Evolutionary conservation across 306 rosid species (phyloP), one percentile per base, ranked within the genome.

Genomic region (Fagus sylvatica): DNA sequence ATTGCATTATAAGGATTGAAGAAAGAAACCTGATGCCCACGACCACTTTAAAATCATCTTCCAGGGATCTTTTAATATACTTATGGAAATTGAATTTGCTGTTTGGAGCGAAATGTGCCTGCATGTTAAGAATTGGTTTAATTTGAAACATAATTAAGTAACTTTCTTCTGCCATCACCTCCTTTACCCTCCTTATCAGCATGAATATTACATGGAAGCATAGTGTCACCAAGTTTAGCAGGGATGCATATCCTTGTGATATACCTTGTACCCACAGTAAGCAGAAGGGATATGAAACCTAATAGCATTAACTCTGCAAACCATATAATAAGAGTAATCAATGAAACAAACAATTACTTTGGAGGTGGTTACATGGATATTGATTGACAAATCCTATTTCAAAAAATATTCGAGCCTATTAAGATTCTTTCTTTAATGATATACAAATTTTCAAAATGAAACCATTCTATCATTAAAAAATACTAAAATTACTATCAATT

Each of bases 31-130:
- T 90, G 72, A 88, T 85, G 9, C 95, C 93, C 17, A 92, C 88
- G 28, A 90, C 93, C 55, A 85, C 81, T 77, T 92, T 90, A 68
- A 90, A 92, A 76, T 92, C 95, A 76, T 92, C 95, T 74, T 92
- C 95, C 93, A 92, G 76, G 6, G 93, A 90, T 81, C 90, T 84
- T 80, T 90, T 88, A 22, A 90, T 88, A 76, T 92, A 90, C 42
- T 85, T 90, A 3, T 87, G 94, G 76, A 90, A 92, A 66, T 92
- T 89, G 57, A 92, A 92, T 85, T 87, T 90, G 61, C 82, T 77
- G 60, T 85, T 70, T 48, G 95, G 83, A 60, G 83, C 85, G 56
- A 92, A 80, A 85, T 92, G 97, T 73, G 90, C 94, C 91, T 92
- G 85, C 83, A 69, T 53, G 5, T 51, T 12, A 36, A 2, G 5